Base-by-base conservation (phyloP, 1,284 basidiomycete genomes). In the Cutaneotrichosporon curvatum region DNA sequence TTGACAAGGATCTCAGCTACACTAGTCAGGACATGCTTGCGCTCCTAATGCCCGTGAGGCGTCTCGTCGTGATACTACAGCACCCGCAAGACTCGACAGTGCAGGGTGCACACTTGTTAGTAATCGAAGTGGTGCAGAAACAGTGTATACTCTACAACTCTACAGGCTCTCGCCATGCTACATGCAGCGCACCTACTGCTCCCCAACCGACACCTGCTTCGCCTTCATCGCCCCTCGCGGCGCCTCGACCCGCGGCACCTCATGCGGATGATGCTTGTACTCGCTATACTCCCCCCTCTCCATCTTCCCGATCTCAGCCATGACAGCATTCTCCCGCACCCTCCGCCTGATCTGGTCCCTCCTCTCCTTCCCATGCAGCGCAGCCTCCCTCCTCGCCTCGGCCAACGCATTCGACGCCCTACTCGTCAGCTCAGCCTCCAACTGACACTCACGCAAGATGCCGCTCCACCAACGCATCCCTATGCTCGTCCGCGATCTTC, bases 401-500 rank as follows among this genome's bases (percentile, higher is more conserved):
- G 66, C 69, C 1, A 71, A 50, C 1, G 68, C 63, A 32, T 66
- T 59, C 2, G 70, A 69, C 1, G 70, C 70, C 35, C 69, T 70
- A 40, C 31, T 7, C 14, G 51, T 46, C 18, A 47, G 39, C 40
- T 16, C 5, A 7, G 25, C 39, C 6, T 39, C 38, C 3, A 25
- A 33, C 20, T 8, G n/a, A 6, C 4, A 61, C 68, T 58, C 47
- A 71, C 69, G 58, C 57, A 15, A 62, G 28, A 51, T 70, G 65
- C 34, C 61, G 56, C 25, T 58, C 54, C 22, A 65, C 50, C 16
- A 67, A 44, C 14, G 60, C 32, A 16, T 65, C 60, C 10, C 57
- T 51, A 19, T 57, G 47, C 4, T 43, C 50, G 10, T 64, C 60
- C 5, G 56, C 44, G 2, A 57, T 52, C 16, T 38, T 40, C 15